Conservation (phyloP, 257 asterid species). For the Mitragyna speciosa region DNA sequence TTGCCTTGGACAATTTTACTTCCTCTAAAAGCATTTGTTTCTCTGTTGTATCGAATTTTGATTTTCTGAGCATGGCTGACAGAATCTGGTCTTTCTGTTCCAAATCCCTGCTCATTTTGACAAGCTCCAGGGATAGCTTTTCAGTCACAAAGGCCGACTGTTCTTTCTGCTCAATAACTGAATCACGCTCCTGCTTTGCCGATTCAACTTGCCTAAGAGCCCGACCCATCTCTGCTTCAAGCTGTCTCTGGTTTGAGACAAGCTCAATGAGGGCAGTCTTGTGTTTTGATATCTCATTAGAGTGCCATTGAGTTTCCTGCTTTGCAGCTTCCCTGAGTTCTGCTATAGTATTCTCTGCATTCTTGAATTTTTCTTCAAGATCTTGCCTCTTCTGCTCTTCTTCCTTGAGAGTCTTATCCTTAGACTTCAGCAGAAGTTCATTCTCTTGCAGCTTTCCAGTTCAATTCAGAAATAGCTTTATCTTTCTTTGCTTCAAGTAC, state of each 20-base stretch:
- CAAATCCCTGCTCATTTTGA: slow-evolving; percentile 59
- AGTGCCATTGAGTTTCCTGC: slow-evolving; percentile 58
- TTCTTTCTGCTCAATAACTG: slow-evolving; percentile 66
- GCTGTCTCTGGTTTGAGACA: slow-evolving; percentile 83
- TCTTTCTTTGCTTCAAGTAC: slow-evolving; percentile 43
- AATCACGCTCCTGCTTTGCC: slow-evolving; percentile 62
- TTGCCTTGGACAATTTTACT: slow-evolving; percentile 56
- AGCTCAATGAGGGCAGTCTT: slow-evolving; percentile 81
- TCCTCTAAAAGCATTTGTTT: slow-evolving; percentile 71
- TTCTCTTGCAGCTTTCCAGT: slow-evolving; percentile 49
- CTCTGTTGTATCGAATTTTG: slow-evolving; percentile 65
- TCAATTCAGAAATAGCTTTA: slow-evolving; percentile 46
- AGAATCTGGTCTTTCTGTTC: slow-evolving; percentile 85
- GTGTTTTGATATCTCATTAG: slow-evolving; percentile 57
- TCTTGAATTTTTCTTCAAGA: slow-evolving; percentile 51
- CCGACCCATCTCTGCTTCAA: slow-evolving; percentile 88
- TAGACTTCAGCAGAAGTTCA: slow-evolving; percentile 40
- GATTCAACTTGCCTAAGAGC: slow-evolving; percentile 76
- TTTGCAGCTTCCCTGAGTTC: slow-evolving; percentile 47
- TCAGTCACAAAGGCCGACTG: slow-evolving; percentile 58
- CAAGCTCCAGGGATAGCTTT: slow-evolving; percentile 65
- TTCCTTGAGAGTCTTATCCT: slow-evolving; percentile 54
- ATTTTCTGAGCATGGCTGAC: slow-evolving; percentile 85
- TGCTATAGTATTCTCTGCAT: slow-evolving; percentile 40
- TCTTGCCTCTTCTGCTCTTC: slow-evolving; percentile 44